Conservation (phyloP, 805 yeast genomes). For the Maudiozyma serrabonitensis region DNA sequence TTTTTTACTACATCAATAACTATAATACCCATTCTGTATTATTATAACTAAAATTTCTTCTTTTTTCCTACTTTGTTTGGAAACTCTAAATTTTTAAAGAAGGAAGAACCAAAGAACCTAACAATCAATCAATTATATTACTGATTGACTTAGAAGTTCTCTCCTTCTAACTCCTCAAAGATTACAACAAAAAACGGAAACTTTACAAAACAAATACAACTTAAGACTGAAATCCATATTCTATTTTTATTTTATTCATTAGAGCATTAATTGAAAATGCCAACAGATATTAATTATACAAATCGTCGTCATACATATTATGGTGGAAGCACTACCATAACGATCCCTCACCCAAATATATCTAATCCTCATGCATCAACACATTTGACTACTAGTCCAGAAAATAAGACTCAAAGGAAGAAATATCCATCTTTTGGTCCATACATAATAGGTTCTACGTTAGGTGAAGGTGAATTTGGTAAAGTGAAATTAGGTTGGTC, state of each 20-base stretch:
- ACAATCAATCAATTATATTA: no score
- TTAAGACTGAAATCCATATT: not conserved
- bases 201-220: no score
- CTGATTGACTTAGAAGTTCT: no score
- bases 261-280: not conserved
- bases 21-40: no score
- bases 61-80: no score
- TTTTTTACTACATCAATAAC: no score
- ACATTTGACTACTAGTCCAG: not conserved
- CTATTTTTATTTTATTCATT: not conserved
- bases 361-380: not conserved
- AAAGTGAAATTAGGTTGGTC: slow-evolving; percentile 98
- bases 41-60: no score
- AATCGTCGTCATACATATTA: slow-evolving; percentile 25
- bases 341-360: not conserved
- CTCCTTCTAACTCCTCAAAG: no score
- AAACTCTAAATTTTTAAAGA: no score
- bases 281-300: not conserved
- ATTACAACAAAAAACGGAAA: no score
- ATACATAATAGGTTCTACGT: slow-evolving; percentile 80
- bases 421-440: slow-evolving; percentile 76
- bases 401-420: not conserved
- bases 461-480: slow-evolving; percentile 98
- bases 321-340: slow-evolving; percentile 16
- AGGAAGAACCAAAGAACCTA: no score